Base-by-base conservation (phyloP, 306 rosid species). In the Dryas drummondii region DNA sequence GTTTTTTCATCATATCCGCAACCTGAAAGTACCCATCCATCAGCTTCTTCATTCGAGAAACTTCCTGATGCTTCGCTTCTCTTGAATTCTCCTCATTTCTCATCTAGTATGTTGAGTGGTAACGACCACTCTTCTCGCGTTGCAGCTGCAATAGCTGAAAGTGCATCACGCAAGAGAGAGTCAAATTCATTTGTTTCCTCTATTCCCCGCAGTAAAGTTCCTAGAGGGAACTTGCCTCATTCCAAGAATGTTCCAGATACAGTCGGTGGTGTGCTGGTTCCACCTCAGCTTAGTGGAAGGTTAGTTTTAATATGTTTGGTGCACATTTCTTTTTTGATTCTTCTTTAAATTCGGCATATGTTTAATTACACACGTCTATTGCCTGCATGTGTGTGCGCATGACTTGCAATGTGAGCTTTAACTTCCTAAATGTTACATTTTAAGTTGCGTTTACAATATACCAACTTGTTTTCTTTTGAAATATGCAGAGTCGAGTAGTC, bases 211-310 rank as follows among this genome's bases (percentile, higher is more conserved):
- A 84, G 76, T 61, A 91, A 94, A 86, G 79, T 88, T 83, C 97
- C 96, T 0, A 84, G 85, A 81, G 91, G 91, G 61, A 76, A 80
- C 71, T 75, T 90, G 87, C 89, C 84, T 70, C 89, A 74, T 75
- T 84, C 96, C 57, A 90, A 82, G 85, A 83, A 69, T 83, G 78
- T 87, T 78, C 96, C 98, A 42, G 98, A 94, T 69, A 91, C 96
- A 50, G 59, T 66, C 70, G 74, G 89, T 54, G 84, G 85, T 44
- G 6, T 84, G 82, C 78, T 94, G 54, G 81, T 90, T 81, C 98
- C 98, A 11, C 98, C 98, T 68, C 98, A 94, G 86, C 89, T 94
- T 69, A 81, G 82, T n/a, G 98, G 97, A 84, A 94, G 98, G 98
- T 91, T 54, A 62, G 98, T 83, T 69, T 53, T 22, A 60, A 42